phyloP scores from a whole-genome alignment of 768 basidiomycete species.

The Mrakia frigida region DNA sequence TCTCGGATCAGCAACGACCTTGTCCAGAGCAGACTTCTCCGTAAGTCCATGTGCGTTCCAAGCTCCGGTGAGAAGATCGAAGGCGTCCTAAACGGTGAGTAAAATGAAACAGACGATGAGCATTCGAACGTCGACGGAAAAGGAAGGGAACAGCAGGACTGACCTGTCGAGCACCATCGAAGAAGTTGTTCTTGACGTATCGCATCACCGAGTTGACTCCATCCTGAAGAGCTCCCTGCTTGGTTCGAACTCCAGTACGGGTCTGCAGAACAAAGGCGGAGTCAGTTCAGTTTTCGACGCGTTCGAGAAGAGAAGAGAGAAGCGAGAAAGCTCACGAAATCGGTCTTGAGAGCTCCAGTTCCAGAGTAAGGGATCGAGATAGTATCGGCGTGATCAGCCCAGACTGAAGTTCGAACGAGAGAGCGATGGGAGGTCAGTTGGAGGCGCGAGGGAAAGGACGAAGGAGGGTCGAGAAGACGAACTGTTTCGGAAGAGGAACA shows the following conservation, averaged over 20 bases:
- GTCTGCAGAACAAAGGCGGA: background rate
- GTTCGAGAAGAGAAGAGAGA: background rate
- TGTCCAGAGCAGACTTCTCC: conserved; percentile 52
- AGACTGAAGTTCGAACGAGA: conserved; percentile 57
- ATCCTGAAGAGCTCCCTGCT: conserved; percentile 73
- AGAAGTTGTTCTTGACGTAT: conserved; percentile 93
- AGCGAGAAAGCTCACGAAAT: conserved; percentile 61
- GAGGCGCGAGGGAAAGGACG: no score
- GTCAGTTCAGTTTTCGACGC: background rate
- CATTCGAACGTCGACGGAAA: background rate
- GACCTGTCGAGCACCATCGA: conserved; percentile 88
- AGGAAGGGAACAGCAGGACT: conserved; percentile 30
- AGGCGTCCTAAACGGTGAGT: conserved; percentile 64
- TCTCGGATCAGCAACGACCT: conserved; percentile 70
- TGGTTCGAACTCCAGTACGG: conserved; percentile 74
- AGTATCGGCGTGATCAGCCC: conserved; percentile 92
- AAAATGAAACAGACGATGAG: background rate
- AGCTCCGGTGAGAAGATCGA: conserved; percentile 84
- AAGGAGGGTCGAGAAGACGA: conserved; percentile 43
- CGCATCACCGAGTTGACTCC: conserved; percentile 76
- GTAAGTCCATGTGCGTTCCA: conserved; percentile 64
- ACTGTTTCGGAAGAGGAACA: conserved; percentile 84
- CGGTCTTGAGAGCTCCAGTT: conserved; percentile 91
- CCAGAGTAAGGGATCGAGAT: conserved; percentile 90
- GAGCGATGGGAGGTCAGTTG: background rate